Evolutionary conservation across 2,329 filamentous ascomycete genomes (phyloP), one percentile per base, ranked within the genome.

Genomic region (Alternaria sp.): DNA sequence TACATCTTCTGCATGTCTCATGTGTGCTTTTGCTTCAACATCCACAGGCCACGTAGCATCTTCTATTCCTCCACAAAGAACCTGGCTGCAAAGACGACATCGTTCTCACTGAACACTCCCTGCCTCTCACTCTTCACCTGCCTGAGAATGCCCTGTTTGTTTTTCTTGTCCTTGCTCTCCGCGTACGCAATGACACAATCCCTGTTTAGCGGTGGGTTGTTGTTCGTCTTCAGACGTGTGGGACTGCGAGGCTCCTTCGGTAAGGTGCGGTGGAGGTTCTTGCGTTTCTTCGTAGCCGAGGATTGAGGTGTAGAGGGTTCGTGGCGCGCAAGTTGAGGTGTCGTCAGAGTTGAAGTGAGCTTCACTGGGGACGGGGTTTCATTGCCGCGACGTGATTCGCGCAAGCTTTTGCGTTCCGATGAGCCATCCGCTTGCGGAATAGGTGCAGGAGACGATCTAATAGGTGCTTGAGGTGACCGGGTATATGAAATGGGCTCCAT

Each of bases 31-130:
- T n/a, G 12, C 19, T 3, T 25, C 19, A 6, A 17, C 13, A 25
- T n/a, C 19, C 15, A 2, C 30, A 23, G 3, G 13, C 12, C 19
- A 17, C 6, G 2, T 40, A 11, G 5, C 13, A n/a, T 5, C 2
- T 3, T 36, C 3, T 52, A 52, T 5, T 52, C 49, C 28, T 52
- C 30, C 12, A 83, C 74, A 28, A 82, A 74, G 66, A 82, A 83
- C 45, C 82, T 74, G 62, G 82, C 76, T 2, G 80, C 82, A 21
- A 81, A 75, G 11, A 83, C 72, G 32, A 84, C 72, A 25, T 75
- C 74, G 5, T 80, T 75, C 68, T 83, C 82, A 23, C 67, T 69
- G 62, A 83, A 84, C 21, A 74, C 62, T 7, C 81, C 82, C 23
- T 73, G 69, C 57, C 80, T 72, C 62, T 80, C 79, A 47, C 79